Evolutionary conservation across 257 asterid genomes (phyloP).

Genomic region (Cinchona pubescens): DNA sequence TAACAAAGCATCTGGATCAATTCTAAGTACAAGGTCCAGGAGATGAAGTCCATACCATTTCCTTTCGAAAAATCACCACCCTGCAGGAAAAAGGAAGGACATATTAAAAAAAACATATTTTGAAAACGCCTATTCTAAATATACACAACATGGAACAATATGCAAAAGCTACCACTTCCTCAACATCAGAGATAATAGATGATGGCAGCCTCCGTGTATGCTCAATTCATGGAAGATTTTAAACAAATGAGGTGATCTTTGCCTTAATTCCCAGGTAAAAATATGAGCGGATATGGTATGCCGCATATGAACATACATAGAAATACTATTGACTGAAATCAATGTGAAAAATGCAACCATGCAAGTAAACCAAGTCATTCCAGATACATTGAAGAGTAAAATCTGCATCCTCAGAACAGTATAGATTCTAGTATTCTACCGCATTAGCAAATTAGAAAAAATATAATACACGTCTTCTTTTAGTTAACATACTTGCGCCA

Average conservation of each 20-base stretch:
- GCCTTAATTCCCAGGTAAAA: background rate
- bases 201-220: background rate
- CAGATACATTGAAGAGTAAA: background rate
- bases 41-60: slow-evolving; percentile 75
- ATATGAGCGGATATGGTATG: background rate
- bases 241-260: background rate
- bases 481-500: slow-evolving; percentile 77
- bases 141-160: background rate
- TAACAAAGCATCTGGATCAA: slow-evolving; percentile 54
- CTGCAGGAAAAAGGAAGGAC: slow-evolving; percentile 41
- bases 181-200: background rate
- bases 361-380: background rate
- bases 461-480: background rate
- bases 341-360: background rate
- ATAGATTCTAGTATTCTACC: background rate
- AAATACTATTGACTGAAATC: background rate
- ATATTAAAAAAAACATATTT: background rate
- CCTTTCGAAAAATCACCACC: slow-evolving; percentile 98
- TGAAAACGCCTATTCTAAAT: background rate
- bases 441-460: background rate
- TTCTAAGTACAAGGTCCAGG: slow-evolving; percentile 60
- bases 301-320: background rate
- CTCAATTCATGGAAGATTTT: background rate
- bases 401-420: background rate
- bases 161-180: background rate